A percentile compares a stretch with the other conserved stretches of the same genome.
These are phyloP conservation scores for Oldenlandia corymbosa DNA, from an alignment of 257 asterid species.

Conservation along the genomic window DNA sequence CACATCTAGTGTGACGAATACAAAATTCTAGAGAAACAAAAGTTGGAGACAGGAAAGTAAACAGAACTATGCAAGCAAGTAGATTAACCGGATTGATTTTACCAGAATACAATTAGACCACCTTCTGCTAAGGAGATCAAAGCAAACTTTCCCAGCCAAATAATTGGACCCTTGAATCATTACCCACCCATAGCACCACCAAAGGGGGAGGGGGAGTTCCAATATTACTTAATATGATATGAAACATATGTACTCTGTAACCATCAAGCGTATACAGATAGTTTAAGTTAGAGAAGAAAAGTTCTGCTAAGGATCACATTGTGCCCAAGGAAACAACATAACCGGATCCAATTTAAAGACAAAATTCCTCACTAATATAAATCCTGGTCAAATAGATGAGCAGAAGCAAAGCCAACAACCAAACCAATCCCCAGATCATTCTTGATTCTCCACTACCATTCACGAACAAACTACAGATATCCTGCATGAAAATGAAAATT, in stretches of 20 bases:
- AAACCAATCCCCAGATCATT: constrained; percentile 5
- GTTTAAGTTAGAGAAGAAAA: background rate
- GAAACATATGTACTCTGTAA: constrained; percentile 4
- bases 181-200: background rate
- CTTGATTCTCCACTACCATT: background rate
- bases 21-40: no score
- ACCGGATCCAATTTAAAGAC: background rate
- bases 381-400: background rate
- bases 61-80: no score
- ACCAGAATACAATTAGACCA: no score
- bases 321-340: constrained; percentile 2
- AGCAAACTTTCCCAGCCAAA: background rate
- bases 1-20: no score
- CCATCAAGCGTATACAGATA: background rate
- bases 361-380: constrained; percentile 8
- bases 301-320: constrained; percentile 5
- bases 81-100: no score
- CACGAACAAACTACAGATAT: background rate
- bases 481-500: background rate
- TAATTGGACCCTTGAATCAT: background rate
- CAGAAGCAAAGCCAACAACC: constrained; percentile 3
- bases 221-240: background rate
- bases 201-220: background rate
- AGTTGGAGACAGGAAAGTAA: no score
- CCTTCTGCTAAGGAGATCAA: no score